Evolutionary conservation across 148 eudicot genomes (phyloP), one percentile per base, ranked within the genome.

Genomic region (Chenopodium berlandieri): DNA sequence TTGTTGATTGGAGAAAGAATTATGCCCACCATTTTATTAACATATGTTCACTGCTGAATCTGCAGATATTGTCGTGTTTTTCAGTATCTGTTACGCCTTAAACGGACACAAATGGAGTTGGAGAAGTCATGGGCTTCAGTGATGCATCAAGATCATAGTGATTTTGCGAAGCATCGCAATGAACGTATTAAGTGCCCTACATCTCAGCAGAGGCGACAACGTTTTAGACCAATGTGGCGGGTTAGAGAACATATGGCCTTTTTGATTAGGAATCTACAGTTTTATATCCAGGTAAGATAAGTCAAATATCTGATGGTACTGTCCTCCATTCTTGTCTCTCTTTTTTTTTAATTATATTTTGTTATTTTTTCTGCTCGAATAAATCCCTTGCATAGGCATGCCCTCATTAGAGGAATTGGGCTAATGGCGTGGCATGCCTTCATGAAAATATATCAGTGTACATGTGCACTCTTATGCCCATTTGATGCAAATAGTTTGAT

Each of bases 241-340:
- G 91, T 94, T 80, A 90, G 98, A 88, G 99, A 96, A 88, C 99
- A 94, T 78, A 96, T 96, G 99, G 99, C 95, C 56, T 96, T 92
- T 85, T 86, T 96, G 88, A 94, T 96, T 69, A 89, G 99, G 86
- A 96, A 96, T 85, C 94, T 96, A 73, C 98, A 96, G 82, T 96
- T 96, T 79, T 96, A 96, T 84, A 94, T 96, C 66, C 99, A 96
- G 98, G 98, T 93, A 83, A 79, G 40, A 52, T 40, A 19, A 23
- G 37, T 25, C 20, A 19, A 32, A 78, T 60, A 14, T 63, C 32
- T 46, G 46, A 14, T 30, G 54, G 27, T 40, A 22, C 6, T 22
- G 12, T 40, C 48, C 32, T n/a, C 62, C 22, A 2, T 19, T 5
- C 62, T 71, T 19, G 7, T 20, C 30, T 71, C 30, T 27, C 1